These are phyloP conservation scores for Amesomyces nigricolor DNA, from an alignment of 2,329 filamentous ascomycete species.

Conservation along the genomic window DNA sequence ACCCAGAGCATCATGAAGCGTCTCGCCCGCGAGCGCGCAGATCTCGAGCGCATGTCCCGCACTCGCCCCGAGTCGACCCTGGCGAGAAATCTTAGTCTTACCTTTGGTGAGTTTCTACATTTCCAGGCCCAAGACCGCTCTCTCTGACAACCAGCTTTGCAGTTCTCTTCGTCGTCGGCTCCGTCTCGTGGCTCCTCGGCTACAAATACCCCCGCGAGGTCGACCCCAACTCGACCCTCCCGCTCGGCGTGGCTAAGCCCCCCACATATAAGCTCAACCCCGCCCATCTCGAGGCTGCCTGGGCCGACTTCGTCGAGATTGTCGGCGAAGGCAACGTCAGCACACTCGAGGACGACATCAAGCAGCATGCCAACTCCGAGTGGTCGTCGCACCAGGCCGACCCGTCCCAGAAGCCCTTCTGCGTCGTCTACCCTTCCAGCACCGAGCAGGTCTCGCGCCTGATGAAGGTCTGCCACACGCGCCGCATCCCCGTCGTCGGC, in stretches of 20 bases:
- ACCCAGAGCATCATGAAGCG: slow-evolving; percentile 47
- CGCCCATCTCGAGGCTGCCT: slow-evolving; percentile 62
- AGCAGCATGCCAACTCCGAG: slow-evolving; percentile 52
- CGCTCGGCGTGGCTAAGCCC: slow-evolving; percentile 46
- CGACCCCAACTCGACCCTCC: slow-evolving; percentile 53
- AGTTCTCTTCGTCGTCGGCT: slow-evolving; percentile 50
- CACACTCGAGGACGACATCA: slow-evolving; percentile 50
- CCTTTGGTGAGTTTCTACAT: slow-evolving; percentile 37
- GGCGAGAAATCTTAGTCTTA: slow-evolving; percentile 40
- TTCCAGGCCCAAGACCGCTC: background rate
- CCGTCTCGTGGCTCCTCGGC: slow-evolving; percentile 54
- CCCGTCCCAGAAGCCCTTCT: slow-evolving; percentile 50
- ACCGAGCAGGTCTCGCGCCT: slow-evolving; percentile 82
- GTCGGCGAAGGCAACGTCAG: slow-evolving; percentile 61
- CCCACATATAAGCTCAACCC: slow-evolving; percentile 54
- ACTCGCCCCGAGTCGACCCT: slow-evolving; percentile 35
- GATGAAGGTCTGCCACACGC: slow-evolving; percentile 80
- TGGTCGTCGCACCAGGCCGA: slow-evolving; percentile 56
- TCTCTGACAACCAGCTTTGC: background rate
- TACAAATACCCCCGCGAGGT: slow-evolving; percentile 47
- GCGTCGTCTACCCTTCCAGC: slow-evolving; percentile 68
- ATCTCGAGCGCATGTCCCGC: slow-evolving; percentile 40
- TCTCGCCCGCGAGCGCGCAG: slow-evolving; percentile 43
- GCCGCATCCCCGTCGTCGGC: slow-evolving; percentile 77
- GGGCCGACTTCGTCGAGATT: slow-evolving; percentile 61